Conservation (phyloP, 83 land plant genomes). For the Picea abies region DNA sequence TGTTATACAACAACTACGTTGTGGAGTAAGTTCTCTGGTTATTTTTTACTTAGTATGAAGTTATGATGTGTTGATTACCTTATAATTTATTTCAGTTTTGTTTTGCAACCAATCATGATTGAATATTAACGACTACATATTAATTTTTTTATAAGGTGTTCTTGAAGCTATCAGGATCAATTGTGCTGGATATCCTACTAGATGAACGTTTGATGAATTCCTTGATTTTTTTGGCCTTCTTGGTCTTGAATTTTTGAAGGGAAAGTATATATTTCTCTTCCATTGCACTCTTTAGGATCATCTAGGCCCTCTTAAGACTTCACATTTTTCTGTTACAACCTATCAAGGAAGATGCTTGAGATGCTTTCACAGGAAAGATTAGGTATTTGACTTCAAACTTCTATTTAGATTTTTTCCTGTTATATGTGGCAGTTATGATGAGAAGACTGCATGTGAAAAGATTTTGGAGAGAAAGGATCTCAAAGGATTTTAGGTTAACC, state of each 20-base stretch:
- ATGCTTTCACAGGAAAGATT: neutral
- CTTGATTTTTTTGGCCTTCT: conserved; percentile 79
- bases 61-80: neutral
- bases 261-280: conserved; percentile 52
- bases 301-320: neutral
- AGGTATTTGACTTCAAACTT: neutral
- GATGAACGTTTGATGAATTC: conserved; percentile 81
- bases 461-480: conserved; percentile 68
- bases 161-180: conserved; percentile 92
- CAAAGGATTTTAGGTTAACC: conserved; percentile 69
- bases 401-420: neutral
- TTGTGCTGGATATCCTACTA: conserved; percentile 92
- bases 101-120: conserved; percentile 3
- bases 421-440: conserved; percentile 60
- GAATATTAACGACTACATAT: neutral
- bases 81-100: neutral
- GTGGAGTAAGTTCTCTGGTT: conserved; percentile 67
- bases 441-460: conserved; percentile 68
- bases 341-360: neutral
- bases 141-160: conserved; percentile 65
- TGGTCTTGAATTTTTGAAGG: conserved; percentile 75
- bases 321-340: neutral
- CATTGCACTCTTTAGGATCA: neutral
- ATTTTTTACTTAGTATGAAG: too few species aligned
- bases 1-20: conserved; percentile 85